Percentiles rank a stretch among this genome's conserved stretches.
These are phyloP conservation scores for Amanita exitialis DNA, from an alignment of 768 basidiomycete species.

Conservation along the genomic window DNA sequence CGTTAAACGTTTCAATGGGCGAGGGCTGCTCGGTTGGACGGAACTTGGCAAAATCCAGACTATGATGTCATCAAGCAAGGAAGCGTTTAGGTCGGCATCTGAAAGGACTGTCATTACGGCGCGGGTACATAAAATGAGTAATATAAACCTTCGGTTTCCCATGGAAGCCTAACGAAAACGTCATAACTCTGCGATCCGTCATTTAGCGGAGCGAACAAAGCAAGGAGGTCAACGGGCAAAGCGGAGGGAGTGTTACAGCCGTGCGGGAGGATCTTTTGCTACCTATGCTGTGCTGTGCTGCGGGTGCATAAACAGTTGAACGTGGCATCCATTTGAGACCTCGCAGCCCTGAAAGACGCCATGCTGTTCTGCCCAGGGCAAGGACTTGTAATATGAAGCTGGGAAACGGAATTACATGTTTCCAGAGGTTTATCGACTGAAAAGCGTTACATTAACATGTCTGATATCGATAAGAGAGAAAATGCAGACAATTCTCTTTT, in stretches of 20 bases:
- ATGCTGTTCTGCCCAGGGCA: not conserved
- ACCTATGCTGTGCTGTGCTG: too few relatives aligned
- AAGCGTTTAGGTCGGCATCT: not conserved
- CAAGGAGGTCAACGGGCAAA: not conserved
- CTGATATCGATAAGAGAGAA: conserved; percentile 1
- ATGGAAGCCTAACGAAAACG: not conserved
- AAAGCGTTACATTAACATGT: not conserved
- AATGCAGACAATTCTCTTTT: not conserved
- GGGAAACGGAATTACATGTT: not conserved
- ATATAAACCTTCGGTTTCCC: conserved; percentile 2
- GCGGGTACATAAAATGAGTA: not conserved
- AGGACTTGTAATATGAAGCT: not conserved
- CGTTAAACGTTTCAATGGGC: not conserved
- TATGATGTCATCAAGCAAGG: not conserved
- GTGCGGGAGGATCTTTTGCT: not conserved
- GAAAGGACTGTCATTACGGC: not conserved
- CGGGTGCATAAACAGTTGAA: not conserved
- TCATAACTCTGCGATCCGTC: not conserved
- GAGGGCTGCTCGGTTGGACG: not conserved
- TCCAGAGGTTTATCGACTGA: not conserved
- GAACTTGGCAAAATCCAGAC: not conserved
- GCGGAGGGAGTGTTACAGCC: not conserved
- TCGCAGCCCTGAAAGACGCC: not conserved
- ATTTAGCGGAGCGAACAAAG: not conserved
- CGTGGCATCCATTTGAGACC: not conserved